A percentile compares a stretch with the other conserved stretches of the same genome.
phyloP scores from a whole-genome alignment of 2,329 filamentous ascomycete genomes.

The Colletotrichum brevisporum region DNA sequence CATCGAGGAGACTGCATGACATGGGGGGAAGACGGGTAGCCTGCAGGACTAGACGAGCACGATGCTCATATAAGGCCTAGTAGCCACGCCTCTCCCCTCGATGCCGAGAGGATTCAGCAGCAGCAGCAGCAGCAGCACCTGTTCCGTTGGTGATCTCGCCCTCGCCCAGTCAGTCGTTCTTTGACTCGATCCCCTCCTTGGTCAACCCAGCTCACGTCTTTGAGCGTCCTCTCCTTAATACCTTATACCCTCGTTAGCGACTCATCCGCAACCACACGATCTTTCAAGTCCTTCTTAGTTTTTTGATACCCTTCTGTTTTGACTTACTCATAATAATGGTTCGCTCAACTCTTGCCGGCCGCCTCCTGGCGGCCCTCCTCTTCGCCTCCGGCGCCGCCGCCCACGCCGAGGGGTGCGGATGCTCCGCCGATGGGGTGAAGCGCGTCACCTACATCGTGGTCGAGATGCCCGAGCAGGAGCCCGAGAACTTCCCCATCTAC shows the following conservation, averaged over 20 bases:
- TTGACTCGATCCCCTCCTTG: not conserved
- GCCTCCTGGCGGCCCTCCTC: constrained; percentile 27
- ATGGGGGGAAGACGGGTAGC: not conserved
- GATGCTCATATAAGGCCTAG: constrained; percentile 27
- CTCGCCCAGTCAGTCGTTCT: constrained; percentile 16
- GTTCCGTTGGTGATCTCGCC: constrained; percentile 22
- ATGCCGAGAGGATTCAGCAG: constrained; percentile 5
- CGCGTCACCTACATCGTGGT: constrained; percentile 42
- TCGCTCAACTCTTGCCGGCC: constrained; percentile 24
- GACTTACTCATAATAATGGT: constrained; percentile 25
- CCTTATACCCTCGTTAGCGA: constrained; percentile 4
- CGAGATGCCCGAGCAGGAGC: constrained; percentile 41
- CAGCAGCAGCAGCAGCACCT: constrained; percentile 24
- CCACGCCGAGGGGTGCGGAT: constrained; percentile 38
- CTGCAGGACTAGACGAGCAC: not conserved
- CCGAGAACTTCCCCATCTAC: constrained; percentile 17
- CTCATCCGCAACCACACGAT: not conserved
- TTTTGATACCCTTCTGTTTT: not conserved
- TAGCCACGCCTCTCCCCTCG: constrained; percentile 1
- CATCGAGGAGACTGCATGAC: not conserved
- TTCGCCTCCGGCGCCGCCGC: constrained; percentile 29
- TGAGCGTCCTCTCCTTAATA: constrained; percentile 32
- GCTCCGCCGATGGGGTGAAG: constrained; percentile 30
- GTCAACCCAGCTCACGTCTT: constrained; percentile 16
- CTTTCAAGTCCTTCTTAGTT: constrained; percentile 6